Evolutionary conservation across 148 eudicot species (phyloP).

Genomic region (Heliamphora exappendiculata): DNA sequence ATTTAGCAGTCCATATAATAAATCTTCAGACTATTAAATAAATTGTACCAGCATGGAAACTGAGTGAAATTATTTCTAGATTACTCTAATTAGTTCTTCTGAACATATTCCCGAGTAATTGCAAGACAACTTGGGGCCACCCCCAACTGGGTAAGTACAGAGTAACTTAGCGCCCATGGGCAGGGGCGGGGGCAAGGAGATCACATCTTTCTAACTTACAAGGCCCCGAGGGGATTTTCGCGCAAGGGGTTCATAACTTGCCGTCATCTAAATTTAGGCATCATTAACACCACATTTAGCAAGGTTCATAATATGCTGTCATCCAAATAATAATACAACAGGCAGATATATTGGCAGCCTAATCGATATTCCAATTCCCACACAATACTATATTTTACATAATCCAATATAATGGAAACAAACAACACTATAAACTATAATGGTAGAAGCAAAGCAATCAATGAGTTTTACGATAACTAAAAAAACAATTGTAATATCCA

Average conservation of each 20-base stretch:
- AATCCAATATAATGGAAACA: neutral
- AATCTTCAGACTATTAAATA: neutral
- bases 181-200: too few relatives aligned
- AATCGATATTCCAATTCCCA: neutral
- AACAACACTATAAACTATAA: neutral
- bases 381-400: neutral
- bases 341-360: neutral
- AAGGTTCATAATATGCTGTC: neutral
- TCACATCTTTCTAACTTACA: too few relatives aligned
- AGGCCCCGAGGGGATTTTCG: too few relatives aligned
- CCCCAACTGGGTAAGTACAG: too few relatives aligned
- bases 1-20: neutral
- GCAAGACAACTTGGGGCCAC: too few relatives aligned
- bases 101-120: slow-evolving; percentile 1
- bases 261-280: neutral
- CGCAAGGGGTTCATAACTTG: neutral
- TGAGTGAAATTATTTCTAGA: neutral
- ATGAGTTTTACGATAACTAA: neutral
- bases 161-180: too few relatives aligned
- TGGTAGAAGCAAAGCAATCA: neutral
- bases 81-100: neutral
- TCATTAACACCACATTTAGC: neutral
- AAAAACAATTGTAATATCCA: neutral
- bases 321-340: neutral
- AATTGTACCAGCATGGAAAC: neutral